phyloP scores from a whole-genome alignment of 768 basidiomycete species.

The Lactifluus pinguis region DNA sequence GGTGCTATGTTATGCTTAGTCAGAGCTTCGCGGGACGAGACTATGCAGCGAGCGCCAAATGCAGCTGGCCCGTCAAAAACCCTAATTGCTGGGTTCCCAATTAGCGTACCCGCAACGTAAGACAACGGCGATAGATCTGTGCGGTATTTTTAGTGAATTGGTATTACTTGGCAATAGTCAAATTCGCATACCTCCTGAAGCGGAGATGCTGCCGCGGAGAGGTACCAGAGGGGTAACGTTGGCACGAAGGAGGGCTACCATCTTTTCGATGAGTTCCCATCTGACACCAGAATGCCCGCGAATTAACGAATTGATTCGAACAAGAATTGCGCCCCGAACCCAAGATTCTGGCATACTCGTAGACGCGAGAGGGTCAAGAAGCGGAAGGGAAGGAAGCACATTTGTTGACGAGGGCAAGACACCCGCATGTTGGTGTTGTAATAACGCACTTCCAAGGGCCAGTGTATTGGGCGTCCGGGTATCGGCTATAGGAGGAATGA shows the following conservation, averaged over 20 bases:
- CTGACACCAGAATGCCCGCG: slow-evolving; percentile 84
- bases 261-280: slow-evolving; percentile 70
- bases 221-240: slow-evolving; percentile 77
- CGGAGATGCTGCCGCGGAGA: slow-evolving; percentile 73
- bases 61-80: slow-evolving; percentile 49
- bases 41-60: slow-evolving; percentile 41
- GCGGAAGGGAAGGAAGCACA: slow-evolving; percentile 47
- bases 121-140: slow-evolving; percentile 19
- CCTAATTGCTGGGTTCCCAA: slow-evolving; percentile 71
- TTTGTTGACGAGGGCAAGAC: slow-evolving; percentile 54
- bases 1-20: slow-evolving; percentile 52
- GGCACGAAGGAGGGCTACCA: slow-evolving; percentile 60
- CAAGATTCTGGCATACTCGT: slow-evolving; percentile 79
- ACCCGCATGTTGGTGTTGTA: slow-evolving; percentile 76
- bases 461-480: slow-evolving; percentile 70
- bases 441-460: slow-evolving; percentile 69
- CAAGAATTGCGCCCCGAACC: slow-evolving; percentile 80
- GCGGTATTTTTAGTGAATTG: neutral
- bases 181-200: slow-evolving; percentile 56
- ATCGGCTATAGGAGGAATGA: slow-evolving; percentile 41
- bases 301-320: slow-evolving; percentile 84
- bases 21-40: slow-evolving; percentile 51
- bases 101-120: slow-evolving; percentile 54
- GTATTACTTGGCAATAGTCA: neutral
- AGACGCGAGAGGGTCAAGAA: slow-evolving; percentile 57